A percentile compares a stretch with the other conserved stretches of the same genome.
phyloP scores from a whole-genome alignment of 768 basidiomycete genomes.

The Royoungia palumana region DNA sequence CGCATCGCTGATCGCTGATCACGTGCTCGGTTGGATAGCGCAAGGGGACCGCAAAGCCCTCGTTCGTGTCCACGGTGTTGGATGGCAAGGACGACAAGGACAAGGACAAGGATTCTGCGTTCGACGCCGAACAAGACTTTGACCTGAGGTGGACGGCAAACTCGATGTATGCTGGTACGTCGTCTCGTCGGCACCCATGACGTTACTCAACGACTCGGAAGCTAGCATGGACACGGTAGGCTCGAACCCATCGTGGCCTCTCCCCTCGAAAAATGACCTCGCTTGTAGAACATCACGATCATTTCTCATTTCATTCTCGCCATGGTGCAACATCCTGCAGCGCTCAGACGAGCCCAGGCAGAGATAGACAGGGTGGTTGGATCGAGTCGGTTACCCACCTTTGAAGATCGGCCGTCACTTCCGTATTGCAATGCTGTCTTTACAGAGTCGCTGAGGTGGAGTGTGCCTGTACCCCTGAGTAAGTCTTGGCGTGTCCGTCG shows the following conservation, averaged over 20 bases:
- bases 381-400: slow-evolving; percentile 50
- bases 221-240: slow-evolving; percentile 63
- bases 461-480: slow-evolving; percentile 57
- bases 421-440: slow-evolving; percentile 59
- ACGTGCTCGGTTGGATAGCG: slow-evolving; percentile 18
- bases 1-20: neutral
- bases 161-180: slow-evolving; percentile 63
- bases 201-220: neutral
- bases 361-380: slow-evolving; percentile 58
- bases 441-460: slow-evolving; percentile 55
- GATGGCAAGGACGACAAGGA: slow-evolving; percentile 26
- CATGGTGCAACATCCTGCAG: slow-evolving; percentile 60
- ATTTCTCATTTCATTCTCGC: slow-evolving; percentile 61
- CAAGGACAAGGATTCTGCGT: neutral
- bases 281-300: slow-evolving; percentile 47
- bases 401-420: slow-evolving; percentile 51
- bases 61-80: slow-evolving; percentile 50
- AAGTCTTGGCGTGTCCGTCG: slow-evolving; percentile 16
- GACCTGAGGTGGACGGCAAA: slow-evolving; percentile 83
- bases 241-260: neutral
- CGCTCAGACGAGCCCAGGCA: slow-evolving; percentile 53
- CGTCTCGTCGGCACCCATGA: neutral
- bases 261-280: neutral
- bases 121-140: slow-evolving; percentile 45
- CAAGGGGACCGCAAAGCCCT: slow-evolving; percentile 36